These are phyloP conservation scores for Obelidium mucronatum DNA, from an alignment of 192 early-diverging fungal species.

Conservation along the genomic window DNA sequence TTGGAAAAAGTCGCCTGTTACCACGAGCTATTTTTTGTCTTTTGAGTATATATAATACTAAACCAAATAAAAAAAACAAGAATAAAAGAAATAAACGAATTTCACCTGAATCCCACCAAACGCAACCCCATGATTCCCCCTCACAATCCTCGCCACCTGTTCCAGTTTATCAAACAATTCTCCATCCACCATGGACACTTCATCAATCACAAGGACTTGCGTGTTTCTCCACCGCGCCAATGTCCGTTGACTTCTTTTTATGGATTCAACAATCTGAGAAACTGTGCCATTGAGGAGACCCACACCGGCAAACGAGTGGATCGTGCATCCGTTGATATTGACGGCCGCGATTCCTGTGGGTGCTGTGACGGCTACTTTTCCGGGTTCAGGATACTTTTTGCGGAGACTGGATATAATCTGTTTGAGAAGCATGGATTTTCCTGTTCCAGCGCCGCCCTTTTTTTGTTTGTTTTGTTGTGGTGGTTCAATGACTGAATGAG, in stretches of 20 bases:
- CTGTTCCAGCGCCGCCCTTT: constrained; percentile 58
- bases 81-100: neutral
- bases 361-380: constrained; percentile 36
- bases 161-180: constrained; percentile 56
- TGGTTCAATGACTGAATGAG: neutral
- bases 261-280: neutral
- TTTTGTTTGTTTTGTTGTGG: neutral
- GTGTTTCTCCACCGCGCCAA: constrained; percentile 38
- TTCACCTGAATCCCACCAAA: constrained; percentile 61
- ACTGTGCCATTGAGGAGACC: neutral
- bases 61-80: neutral
- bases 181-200: constrained; percentile 61
- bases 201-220: constrained; percentile 57
- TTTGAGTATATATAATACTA: neutral
- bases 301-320: constrained; percentile 64
- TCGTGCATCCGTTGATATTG: constrained; percentile 64
- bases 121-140: constrained; percentile 30
- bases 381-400: neutral
- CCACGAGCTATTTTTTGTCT: neutral
- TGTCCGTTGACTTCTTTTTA: constrained; percentile 16
- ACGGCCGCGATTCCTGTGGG: constrained; percentile 68
- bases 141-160: constrained; percentile 33
- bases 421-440: constrained; percentile 44
- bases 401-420: constrained; percentile 46
- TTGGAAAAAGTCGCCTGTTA: constrained; percentile 32